Evolutionary conservation across 257 asterid species (phyloP), one percentile per base, ranked within the genome.

Genomic region (Fraxinus quadrangulata): DNA sequence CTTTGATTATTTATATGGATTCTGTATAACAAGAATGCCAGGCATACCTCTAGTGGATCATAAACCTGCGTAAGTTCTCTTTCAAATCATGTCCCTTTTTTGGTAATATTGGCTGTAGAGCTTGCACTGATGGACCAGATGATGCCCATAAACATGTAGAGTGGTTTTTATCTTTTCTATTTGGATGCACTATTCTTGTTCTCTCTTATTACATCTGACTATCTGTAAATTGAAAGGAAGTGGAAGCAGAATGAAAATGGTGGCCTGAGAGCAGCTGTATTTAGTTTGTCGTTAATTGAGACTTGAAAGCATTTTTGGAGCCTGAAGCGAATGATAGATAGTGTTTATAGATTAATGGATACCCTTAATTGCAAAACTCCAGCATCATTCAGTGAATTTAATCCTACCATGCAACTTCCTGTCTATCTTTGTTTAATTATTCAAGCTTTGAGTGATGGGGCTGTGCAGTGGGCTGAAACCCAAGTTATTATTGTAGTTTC

Each of bases 11-110:
- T 40, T 42, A 42, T 42, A 83, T 89, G 91, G 74, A 72, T 81
- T 68, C 76, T 54, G 45, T 82, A 10, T 87, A 83, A 85, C 74
- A 81, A 90, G 96, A 89, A 91, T 91, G 96, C 96, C 97, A 49
- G 97, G 97, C 87, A 92, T 93, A 84, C 98, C 96, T 79, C 91
- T 93, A 71, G 96, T 90, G 81, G 90, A 92, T 71, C 93, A 93
- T 85, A 94, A 90, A 88, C 87, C 94, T 82, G 87, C 91, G 97
- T 91, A 87, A 84, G 98, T 81, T 80, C 51, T 78, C 81, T 73
- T 70, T 68, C 61, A 12, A 54, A 26, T 37, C 9, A 39, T 4
- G 45, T 1, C 23, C 5, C 63, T 37, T 70, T 39, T 67, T 67
- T 42, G 1, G 16, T 42, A 42, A 42, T 42, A 13, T 11, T 42